phyloP scores from a whole-genome alignment of 1,284 basidiomycete species.

The Inonotus obliquus region DNA sequence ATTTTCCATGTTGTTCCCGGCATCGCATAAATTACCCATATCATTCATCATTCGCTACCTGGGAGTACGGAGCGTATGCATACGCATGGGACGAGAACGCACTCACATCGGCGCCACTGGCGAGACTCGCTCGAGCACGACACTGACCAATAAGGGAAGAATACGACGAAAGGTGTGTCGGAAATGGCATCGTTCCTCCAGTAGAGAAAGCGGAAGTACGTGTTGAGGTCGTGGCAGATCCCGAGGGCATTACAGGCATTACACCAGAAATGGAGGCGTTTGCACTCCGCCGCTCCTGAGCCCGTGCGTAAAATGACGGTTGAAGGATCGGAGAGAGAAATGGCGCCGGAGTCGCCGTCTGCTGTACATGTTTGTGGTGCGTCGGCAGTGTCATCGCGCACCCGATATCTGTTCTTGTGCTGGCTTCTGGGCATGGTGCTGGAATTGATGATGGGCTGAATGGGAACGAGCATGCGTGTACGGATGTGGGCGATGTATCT shows the following conservation, averaged over 20 bases:
- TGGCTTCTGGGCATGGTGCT: background rate
- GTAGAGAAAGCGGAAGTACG: background rate
- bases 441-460: background rate
- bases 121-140: background rate
- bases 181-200: background rate
- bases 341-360: background rate
- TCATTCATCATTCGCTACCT: background rate
- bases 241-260: background rate
- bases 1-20: background rate
- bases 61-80: background rate
- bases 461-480: too few species aligned
- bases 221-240: background rate
- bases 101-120: background rate
- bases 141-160: constrained; percentile 11
- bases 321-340: background rate
- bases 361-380: background rate
- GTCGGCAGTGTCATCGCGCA: background rate
- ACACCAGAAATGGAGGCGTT: background rate
- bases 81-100: background rate
- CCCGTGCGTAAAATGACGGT: background rate
- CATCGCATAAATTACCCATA: background rate
- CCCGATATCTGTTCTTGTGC: background rate
- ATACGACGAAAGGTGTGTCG: constrained; percentile 13
- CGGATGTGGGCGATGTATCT: background rate
- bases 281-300: background rate